A percentile compares a stretch with the other conserved stretches of the same genome.
phyloP scores from a whole-genome alignment of 2,329 filamentous ascomycete species.

The Paecilomyces dactylethromorphus region DNA sequence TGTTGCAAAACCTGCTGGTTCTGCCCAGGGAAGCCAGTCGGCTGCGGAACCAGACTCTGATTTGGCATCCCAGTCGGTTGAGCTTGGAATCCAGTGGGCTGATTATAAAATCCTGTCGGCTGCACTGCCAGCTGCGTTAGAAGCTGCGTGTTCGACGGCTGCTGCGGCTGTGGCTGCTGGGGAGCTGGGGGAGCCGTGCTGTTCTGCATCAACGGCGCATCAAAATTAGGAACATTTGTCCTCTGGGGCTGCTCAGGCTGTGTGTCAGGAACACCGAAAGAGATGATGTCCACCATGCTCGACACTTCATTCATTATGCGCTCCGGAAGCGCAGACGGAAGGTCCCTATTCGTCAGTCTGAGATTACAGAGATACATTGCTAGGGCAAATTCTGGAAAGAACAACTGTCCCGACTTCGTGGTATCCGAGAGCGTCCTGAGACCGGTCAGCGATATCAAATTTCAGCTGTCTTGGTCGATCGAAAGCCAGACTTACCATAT shows the following conservation, averaged over 20 bases:
- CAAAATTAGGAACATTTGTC: slow-evolving; percentile 67
- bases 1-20: slow-evolving; percentile 54
- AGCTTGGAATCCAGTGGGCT: slow-evolving; percentile 64
- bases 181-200: slow-evolving; percentile 44
- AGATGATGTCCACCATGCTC: slow-evolving; percentile 99
- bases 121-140: slow-evolving; percentile 51
- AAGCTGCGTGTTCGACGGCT: slow-evolving; percentile 62
- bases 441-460: slow-evolving; percentile 3
- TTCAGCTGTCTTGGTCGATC: slow-evolving; percentile 1
- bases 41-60: slow-evolving; percentile 32
- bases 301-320: slow-evolving; percentile 93
- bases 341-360: slow-evolving; percentile 75
- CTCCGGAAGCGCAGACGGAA: slow-evolving; percentile 72
- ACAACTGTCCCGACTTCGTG: slow-evolving; percentile 88
- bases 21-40: slow-evolving; percentile 38
- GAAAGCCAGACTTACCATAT: slow-evolving; percentile 64
- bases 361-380: slow-evolving; percentile 98
- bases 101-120: slow-evolving; percentile 45
- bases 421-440: slow-evolving; percentile 84
- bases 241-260: slow-evolving; percentile 45
- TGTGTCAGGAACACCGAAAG: slow-evolving; percentile 82
- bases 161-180: slow-evolving; percentile 63
- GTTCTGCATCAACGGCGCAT: slow-evolving; percentile 46
- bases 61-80: slow-evolving; percentile 43
- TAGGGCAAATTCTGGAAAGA: slow-evolving; percentile 95